These are phyloP conservation scores for Claviceps quebecensis DNA, from an alignment of 2,329 filamentous ascomycete genomes.

Conservation along the genomic window DNA sequence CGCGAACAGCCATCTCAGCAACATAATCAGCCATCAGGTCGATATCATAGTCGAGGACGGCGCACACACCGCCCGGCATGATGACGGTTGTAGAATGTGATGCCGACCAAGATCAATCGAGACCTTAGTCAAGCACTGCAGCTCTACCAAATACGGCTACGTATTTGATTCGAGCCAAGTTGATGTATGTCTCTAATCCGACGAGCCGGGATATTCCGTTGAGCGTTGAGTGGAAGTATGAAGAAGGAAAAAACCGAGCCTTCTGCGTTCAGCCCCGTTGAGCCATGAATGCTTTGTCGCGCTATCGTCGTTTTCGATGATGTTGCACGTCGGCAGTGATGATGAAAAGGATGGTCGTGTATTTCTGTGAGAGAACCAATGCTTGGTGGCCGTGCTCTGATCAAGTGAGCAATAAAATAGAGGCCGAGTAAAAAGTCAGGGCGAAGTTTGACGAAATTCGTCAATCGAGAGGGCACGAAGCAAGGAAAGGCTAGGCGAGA, in stretches of 20 bases:
- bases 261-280: constrained; percentile 13
- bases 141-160: constrained; percentile 6
- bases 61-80: constrained; percentile 74
- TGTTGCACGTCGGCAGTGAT: constrained; percentile 7
- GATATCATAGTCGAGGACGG: constrained; percentile 93
- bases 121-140: constrained; percentile 24
- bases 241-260: constrained; percentile 3
- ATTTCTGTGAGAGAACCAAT: background rate
- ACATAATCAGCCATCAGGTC: constrained; percentile 93
- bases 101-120: constrained; percentile 25
- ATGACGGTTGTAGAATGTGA: constrained; percentile 22
- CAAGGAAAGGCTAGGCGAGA: background rate
- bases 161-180: background rate
- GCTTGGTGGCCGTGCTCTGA: background rate
- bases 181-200: background rate
- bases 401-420: background rate
- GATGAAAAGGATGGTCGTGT: background rate
- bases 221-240: background rate
- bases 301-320: constrained; percentile 10
- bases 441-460: background rate
- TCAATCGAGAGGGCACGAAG: background rate
- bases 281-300: constrained; percentile 20
- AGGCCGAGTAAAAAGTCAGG: background rate
- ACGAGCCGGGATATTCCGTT: background rate
- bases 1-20: constrained; percentile 63